A percentile compares a stretch with the other conserved stretches of the same genome.
phyloP scores from a whole-genome alignment of 2,329 filamentous ascomycete genomes.

The Verticillium dahliae region DNA sequence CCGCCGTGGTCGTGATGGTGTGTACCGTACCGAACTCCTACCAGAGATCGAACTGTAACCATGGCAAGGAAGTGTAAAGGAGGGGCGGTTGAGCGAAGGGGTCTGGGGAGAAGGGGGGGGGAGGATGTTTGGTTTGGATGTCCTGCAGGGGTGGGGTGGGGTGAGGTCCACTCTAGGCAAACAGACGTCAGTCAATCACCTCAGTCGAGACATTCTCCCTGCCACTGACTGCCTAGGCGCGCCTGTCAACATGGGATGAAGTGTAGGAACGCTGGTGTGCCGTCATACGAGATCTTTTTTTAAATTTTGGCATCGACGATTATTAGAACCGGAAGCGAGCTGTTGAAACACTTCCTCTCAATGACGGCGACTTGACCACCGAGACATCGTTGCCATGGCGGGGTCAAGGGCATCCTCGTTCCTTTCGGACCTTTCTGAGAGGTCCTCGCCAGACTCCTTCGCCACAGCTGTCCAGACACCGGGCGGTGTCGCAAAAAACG shows the following conservation, averaged over 20 bases:
- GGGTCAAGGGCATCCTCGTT: neutral
- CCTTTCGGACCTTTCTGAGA: neutral
- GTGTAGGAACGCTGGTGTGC: neutral
- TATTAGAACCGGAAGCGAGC: neutral
- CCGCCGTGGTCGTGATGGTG: neutral
- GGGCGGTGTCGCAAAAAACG: neutral
- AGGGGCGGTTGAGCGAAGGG: neutral
- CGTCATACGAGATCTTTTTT: neutral
- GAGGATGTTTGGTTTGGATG: neutral
- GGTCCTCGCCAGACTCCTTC: conserved; percentile 23
- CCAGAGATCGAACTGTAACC: too few species aligned
- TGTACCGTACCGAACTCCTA: neutral
- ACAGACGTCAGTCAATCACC: neutral
- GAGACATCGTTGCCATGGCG: neutral
- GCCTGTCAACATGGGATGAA: neutral
- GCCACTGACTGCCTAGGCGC: neutral
- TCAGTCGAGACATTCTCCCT: neutral
- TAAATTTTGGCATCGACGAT: neutral
- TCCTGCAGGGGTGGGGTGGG: neutral
- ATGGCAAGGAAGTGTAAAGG: neutral
- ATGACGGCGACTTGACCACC: neutral
- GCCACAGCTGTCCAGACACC: conserved; percentile 23
- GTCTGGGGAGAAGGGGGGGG: neutral
- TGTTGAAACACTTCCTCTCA: neutral
- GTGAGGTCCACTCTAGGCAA: neutral